Conservation (phyloP, 164 flowering plant species). For the Vitis vinifera region DNA sequence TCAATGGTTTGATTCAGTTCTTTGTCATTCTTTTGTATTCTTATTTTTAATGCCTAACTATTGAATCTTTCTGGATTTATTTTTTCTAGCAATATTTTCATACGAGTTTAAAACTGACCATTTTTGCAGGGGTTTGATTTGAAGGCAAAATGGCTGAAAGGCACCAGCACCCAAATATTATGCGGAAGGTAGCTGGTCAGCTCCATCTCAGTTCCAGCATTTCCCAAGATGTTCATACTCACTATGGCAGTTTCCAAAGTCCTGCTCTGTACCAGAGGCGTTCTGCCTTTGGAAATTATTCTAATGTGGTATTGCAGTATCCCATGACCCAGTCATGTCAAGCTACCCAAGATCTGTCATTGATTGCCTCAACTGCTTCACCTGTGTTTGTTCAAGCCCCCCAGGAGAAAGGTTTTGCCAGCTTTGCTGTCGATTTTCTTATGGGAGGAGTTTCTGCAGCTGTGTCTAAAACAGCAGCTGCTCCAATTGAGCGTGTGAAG, state of each 20-base stretch:
- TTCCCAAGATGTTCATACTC: constrained; percentile 33
- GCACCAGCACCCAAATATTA: constrained; percentile 41
- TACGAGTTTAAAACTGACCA: too few species aligned
- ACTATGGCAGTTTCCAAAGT: constrained; percentile 30
- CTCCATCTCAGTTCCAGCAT: constrained; percentile 42
- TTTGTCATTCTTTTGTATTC: too few species aligned
- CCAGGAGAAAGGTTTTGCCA: constrained; percentile 55
- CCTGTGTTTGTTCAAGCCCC: constrained; percentile 74
- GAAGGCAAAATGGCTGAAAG: constrained; percentile 42
- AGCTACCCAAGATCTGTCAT: constrained; percentile 30
- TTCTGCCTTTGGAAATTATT: constrained; percentile 36
- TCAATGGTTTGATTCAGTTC: too few species aligned
- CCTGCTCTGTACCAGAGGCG: constrained; percentile 38
- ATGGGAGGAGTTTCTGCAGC: constrained; percentile 96
- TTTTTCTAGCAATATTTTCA: too few species aligned
- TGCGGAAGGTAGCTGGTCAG: constrained; percentile 56
- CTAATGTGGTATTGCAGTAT: constrained; percentile 55
- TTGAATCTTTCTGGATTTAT: too few species aligned
- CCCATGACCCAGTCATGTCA: constrained; percentile 27
- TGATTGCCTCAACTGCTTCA: constrained; percentile 33
- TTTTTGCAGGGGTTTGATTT: neutral
- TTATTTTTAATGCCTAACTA: too few species aligned
- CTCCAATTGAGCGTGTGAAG: constrained; percentile 89
- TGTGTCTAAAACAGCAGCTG: constrained; percentile 85
- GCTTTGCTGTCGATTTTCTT: constrained; percentile 71